These are phyloP conservation scores for Quercus bicolor DNA, from an alignment of 306 rosid species.

Conservation along the genomic window DNA sequence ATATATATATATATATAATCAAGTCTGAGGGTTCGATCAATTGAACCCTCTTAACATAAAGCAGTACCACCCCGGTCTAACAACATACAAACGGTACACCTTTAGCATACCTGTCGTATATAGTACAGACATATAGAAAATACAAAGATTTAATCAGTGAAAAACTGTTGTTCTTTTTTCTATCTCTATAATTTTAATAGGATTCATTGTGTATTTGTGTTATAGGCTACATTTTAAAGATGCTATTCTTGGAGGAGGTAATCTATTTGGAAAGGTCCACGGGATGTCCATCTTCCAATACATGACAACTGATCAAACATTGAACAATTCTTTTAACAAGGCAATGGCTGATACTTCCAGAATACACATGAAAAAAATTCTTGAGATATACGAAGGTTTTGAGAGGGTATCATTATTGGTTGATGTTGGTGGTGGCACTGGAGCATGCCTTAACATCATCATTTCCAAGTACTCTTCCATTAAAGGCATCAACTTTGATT, in stretches of 20 bases:
- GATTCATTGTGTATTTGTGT: not conserved
- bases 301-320: not conserved
- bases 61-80: too few relatives aligned
- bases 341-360: conserved; percentile 14
- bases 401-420: conserved; percentile 31
- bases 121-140: too few relatives aligned
- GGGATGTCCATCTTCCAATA: conserved; percentile 21
- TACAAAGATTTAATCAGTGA: too few relatives aligned
- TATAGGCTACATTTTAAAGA: conserved; percentile 30
- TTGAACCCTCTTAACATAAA: too few relatives aligned
- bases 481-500: conserved; percentile 36
- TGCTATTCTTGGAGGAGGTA: conserved; percentile 16
- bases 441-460: conserved; percentile 27
- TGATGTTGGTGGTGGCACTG: conserved; percentile 40
- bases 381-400: conserved; percentile 27
- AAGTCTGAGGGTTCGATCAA: too few relatives aligned
- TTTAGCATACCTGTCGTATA: too few relatives aligned
- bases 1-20: too few relatives aligned
- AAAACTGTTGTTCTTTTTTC: too few relatives aligned
- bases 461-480: conserved; percentile 30
- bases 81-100: too few relatives aligned
- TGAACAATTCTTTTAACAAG: conserved; percentile 16
- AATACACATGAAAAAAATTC: conserved; percentile 11
- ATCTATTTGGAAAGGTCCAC: conserved; percentile 27
- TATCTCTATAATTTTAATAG: too few relatives aligned